phyloP scores from a whole-genome alignment of 2,329 filamentous ascomycete genomes.

The Myotisia sp. region DNA sequence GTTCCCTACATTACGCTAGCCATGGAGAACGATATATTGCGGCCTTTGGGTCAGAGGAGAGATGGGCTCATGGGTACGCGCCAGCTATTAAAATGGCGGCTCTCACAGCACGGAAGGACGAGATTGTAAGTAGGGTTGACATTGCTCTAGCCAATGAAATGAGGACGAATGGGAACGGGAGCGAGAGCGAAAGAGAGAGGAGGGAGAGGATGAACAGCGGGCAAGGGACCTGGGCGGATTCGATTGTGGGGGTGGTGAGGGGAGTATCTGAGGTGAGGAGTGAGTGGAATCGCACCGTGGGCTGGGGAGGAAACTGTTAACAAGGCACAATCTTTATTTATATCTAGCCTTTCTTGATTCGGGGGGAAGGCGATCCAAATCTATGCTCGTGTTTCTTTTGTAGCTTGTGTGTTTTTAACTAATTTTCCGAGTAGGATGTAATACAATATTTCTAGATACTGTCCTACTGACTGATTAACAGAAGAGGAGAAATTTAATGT shows the following conservation, averaged over 20 bases:
- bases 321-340: no score
- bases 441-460: no score
- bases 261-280: constrained; percentile 48
- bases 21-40: constrained; percentile 11
- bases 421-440: no score
- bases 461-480: no score
- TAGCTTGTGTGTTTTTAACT: no score
- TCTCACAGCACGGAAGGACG: constrained; percentile 17
- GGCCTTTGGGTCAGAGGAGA: constrained; percentile 15
- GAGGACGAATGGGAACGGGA: neutral
- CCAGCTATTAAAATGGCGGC: constrained; percentile 26
- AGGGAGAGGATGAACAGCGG: constrained; percentile 14
- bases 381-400: no score
- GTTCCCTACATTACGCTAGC: constrained; percentile 20
- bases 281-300: constrained; percentile 20
- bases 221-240: constrained; percentile 38
- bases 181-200: constrained; percentile 13
- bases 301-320: constrained; percentile 14
- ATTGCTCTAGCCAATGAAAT: constrained; percentile 2
- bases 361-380: no score
- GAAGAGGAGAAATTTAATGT: no score
- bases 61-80: constrained; percentile 20
- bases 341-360: no score
- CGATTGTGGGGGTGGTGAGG: constrained; percentile 53
- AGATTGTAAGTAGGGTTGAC: constrained; percentile 14